These are phyloP conservation scores for Prototheca stagnorum DNA, from an alignment of 163 green algal genomes.

Conservation along the genomic window DNA sequence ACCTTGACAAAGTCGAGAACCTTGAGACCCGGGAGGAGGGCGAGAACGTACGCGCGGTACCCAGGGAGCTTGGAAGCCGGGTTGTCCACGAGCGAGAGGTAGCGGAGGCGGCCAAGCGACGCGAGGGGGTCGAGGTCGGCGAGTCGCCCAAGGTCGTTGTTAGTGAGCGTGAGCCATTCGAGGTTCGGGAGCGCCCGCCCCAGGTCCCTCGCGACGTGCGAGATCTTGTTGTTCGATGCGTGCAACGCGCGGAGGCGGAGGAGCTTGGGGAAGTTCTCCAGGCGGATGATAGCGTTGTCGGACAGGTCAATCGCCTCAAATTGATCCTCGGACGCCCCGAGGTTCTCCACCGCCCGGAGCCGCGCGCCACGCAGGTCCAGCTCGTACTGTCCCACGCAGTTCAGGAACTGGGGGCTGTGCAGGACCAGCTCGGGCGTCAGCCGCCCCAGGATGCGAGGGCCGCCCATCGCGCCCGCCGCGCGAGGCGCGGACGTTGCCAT, in stretches of 20 bases:
- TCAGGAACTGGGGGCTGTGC: conserved; percentile 76
- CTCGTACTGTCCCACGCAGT: conserved; percentile 70
- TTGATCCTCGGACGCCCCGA: conserved; percentile 86
- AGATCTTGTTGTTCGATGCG: conserved; percentile 86
- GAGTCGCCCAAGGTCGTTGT: too few species aligned
- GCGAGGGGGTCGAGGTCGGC: conserved; percentile 74
- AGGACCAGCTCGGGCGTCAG: conserved; percentile 73
- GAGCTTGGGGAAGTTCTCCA: conserved; percentile 90
- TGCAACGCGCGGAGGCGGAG: conserved; percentile 63
- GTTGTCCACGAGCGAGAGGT: conserved; percentile 81
- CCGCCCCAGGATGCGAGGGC: conserved; percentile 23
- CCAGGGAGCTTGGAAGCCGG: conserved; percentile 64
- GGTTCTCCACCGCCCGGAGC: conserved; percentile 78
- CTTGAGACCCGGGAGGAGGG: conserved; percentile 55
- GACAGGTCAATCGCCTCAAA: conserved; percentile 95
- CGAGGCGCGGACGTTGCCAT: not conserved
- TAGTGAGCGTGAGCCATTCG: conserved; percentile 72
- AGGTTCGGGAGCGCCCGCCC: conserved; percentile 57
- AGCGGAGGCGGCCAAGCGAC: conserved; percentile 41
- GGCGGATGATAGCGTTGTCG: conserved; percentile 85
- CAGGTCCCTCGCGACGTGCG: conserved; percentile 51
- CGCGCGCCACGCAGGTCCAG: conserved; percentile 76
- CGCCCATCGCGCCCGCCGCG: not conserved
- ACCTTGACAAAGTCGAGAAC: conserved; percentile 90
- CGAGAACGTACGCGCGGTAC: conserved; percentile 80